Conservation (phyloP, 2,329 filamentous ascomycete species). For the Arthrobotrys entomopaga region DNA sequence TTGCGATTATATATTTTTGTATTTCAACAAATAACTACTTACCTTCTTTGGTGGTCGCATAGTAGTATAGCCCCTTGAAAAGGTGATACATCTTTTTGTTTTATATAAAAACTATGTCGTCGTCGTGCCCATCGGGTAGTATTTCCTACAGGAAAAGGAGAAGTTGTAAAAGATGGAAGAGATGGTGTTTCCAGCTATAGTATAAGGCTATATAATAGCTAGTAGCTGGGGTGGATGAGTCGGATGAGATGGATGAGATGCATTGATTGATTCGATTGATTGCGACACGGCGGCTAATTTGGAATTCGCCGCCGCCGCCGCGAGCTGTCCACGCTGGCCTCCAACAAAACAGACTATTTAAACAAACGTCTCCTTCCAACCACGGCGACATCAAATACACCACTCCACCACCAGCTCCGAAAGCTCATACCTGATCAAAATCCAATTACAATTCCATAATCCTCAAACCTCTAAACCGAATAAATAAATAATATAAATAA, state of each 20-base stretch:
- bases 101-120: conserved; percentile 11
- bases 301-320: too few relatives aligned
- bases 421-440: too few relatives aligned
- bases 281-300: too few relatives aligned
- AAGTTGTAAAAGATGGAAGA: conserved; percentile 3
- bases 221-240: too few relatives aligned
- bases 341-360: neutral
- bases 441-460: neutral
- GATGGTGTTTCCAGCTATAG: conserved; percentile 6
- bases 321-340: neutral
- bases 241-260: too few relatives aligned
- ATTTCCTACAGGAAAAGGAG: neutral
- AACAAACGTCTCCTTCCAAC: neutral
- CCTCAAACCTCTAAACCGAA: neutral
- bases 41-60: conserved; percentile 96
- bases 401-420: neutral
- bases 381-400: neutral
- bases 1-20: too few relatives aligned
- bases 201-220: too few relatives aligned
- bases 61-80: conserved; percentile 90
- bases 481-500: neutral
- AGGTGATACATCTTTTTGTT: conserved; percentile 94
- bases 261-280: too few relatives aligned
- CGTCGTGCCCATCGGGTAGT: conserved; percentile 34
- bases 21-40: too few relatives aligned